A percentile compares a stretch with the other conserved stretches of the same genome.
These are phyloP conservation scores for Geotrichum carabidarum DNA, from an alignment of 1,139 yeast species.

Conservation along the genomic window DNA sequence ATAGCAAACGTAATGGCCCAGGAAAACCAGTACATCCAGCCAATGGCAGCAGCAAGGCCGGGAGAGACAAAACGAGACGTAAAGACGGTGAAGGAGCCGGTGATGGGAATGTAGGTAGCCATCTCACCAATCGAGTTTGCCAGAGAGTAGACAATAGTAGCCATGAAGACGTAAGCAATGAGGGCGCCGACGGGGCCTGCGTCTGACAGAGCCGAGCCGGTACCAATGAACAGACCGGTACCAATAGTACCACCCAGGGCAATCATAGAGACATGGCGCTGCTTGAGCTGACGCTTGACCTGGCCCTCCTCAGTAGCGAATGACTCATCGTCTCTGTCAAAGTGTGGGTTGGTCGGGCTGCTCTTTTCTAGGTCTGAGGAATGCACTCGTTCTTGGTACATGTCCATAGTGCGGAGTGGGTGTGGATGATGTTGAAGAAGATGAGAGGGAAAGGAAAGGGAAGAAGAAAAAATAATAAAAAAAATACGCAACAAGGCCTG, in stretches of 20 bases:
- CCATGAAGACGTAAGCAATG: constrained; percentile 50
- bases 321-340: not conserved
- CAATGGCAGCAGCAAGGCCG: constrained; percentile 58
- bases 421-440: not conserved
- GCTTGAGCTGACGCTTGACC: constrained; percentile 39
- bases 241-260: constrained; percentile 52
- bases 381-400: not conserved
- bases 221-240: constrained; percentile 56
- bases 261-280: constrained; percentile 48
- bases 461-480: not conserved
- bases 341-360: not conserved
- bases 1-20: constrained; percentile 60
- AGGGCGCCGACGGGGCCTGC: constrained; percentile 71
- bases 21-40: constrained; percentile 60
- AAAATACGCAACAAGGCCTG: not conserved
- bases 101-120: constrained; percentile 55
- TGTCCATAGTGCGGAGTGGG: not conserved
- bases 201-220: constrained; percentile 53
- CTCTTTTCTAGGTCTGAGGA: not conserved
- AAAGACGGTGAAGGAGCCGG: constrained; percentile 60
- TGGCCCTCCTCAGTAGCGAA: constrained; percentile 7
- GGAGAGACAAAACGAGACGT: constrained; percentile 58
- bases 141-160: constrained; percentile 50
- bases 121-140: constrained; percentile 61
- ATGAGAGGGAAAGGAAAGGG: not conserved